Evolutionary conservation across 768 basidiomycete species (phyloP), one percentile per base, ranked within the genome.

Genomic region (Pholiota conissans): DNA sequence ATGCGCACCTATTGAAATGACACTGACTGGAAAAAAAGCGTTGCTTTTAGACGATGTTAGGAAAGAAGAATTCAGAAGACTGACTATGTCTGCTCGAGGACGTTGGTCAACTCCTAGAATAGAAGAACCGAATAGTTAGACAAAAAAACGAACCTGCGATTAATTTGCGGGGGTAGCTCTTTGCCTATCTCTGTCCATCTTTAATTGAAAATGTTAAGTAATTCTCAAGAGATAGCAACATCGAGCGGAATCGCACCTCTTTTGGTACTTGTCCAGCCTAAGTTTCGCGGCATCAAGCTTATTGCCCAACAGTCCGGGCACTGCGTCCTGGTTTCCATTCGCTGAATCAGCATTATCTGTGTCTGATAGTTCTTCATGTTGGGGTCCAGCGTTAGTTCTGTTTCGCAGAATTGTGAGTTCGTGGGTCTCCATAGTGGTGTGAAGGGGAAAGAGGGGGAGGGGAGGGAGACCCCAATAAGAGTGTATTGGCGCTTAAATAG

Each of bases 141-240:
- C 1, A 34, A 2, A 6, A 16, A 4, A 8, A n/a, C 51, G 11
- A 39, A 61, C 62, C 59, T 58, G 26, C 59, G 59, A 42, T 63
- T 61, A 30, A 63, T 63, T 56, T 63, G 62, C 6, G 62, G 62
- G 24, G 62, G 62, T 16, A 63, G 57, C 30, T 63, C 59, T 52
- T 55, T 34, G 13, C 62, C 62, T 27, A 65, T 59, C 27, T 61
- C 55, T 24, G 34, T 37, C 58, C 60, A 61, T 28, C 59, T 59
- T 49, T 8, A 16, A 39, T 7, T 24, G 27, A 35, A 14, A 16
- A n/a, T 11, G 26, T 11, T 30, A 24, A n/a, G n/a, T n/a, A n/a
- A n/a, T n/a, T n/a, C n/a, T n/a, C n/a, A n/a, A n/a, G n/a, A n/a
- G n/a, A n/a, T n/a, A n/a, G n/a, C n/a, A n/a, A 3, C n/a, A 34